Evolutionary conservation across 768 basidiomycete genomes (phyloP).

Genomic region (Lactarius hengduanensis): DNA sequence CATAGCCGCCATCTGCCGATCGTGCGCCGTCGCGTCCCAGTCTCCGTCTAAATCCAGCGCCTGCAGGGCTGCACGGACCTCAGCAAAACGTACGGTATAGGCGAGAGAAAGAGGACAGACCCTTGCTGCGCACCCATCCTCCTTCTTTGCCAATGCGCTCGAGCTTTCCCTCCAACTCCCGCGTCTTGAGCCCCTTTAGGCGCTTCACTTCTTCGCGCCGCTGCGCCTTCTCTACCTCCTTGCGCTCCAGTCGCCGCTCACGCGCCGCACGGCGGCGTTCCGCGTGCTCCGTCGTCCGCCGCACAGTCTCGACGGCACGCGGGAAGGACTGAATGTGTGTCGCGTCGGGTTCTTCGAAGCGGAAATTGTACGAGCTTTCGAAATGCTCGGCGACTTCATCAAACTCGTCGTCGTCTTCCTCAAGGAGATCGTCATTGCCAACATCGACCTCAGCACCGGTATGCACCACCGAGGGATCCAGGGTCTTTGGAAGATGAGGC

Average conservation of each 20-base stretch:
- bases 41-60: constrained; percentile 87
- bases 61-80: constrained; percentile 47
- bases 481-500: constrained; percentile 28
- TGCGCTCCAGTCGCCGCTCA: constrained; percentile 68
- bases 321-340: constrained; percentile 71
- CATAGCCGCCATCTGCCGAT: constrained; percentile 74
- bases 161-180: constrained; percentile 73
- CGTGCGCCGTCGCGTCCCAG: constrained; percentile 87
- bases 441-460: constrained; percentile 26
- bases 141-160: constrained; percentile 71
- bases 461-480: constrained; percentile 26
- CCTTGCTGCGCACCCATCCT: constrained; percentile 44
- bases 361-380: constrained; percentile 96
- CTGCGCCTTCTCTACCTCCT: constrained; percentile 71
- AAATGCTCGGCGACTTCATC: constrained; percentile 91
- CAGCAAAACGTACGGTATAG: not conserved
- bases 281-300: constrained; percentile 64
- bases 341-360: constrained; percentile 90
- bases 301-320: constrained; percentile 62
- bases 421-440: constrained; percentile 35
- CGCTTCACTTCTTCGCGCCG: constrained; percentile 80
- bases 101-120: constrained; percentile 19
- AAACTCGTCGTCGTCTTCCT: constrained; percentile 73
- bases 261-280: constrained; percentile 74
- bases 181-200: constrained; percentile 80